Evolutionary conservation across 1,284 basidiomycete genomes (phyloP), one percentile per base, ranked within the genome.

Genomic region (Sporisorium sorghi): DNA sequence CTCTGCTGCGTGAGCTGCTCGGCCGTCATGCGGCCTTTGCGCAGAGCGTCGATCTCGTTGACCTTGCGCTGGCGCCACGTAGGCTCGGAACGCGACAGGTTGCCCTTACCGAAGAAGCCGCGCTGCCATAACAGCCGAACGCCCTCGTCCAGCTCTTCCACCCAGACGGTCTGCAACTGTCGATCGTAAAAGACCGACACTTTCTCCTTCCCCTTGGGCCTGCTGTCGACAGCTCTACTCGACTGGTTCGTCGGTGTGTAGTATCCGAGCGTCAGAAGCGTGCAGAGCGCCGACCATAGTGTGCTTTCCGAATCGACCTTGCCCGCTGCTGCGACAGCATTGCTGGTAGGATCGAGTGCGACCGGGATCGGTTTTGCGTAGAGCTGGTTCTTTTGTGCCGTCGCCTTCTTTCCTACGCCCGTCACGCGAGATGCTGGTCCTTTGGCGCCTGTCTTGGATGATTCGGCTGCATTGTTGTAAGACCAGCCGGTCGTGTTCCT

Each of bases 51-150:
- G 21, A 84, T 85, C 76, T 75, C 78, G 37, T 73, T 84, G 64
- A 85, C 84, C 77, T 73, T 83, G 60, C 55, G 85, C 78, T 57
- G 85, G 73, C 62, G 50, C 97, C 96, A 99, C 50, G 90, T 94
- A 1, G 96, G 96, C 85, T 99, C 97, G 84, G 93, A 96, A 57
- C 97, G 86, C 37, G 92, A 94, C 50, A 99, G 86, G 79, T 91
- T 91, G 1, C 97, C 97, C 85, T 99, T 99, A 21, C 97, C 96
- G 84, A 98, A 99, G 87, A 98, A 98, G 0, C 97, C 96, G 62
- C 92, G 87, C 46, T 89, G 87, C 92, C 97, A 99, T 26, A 99
- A 87, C 1, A 91, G 42, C 39, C 64, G n/a, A 37, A 69, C 42
- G 5, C 77, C 77, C 33, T 73, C 49, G 10, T 76, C 77, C 2